Base-by-base conservation (phyloP, 2,329 filamentous ascomycete genomes). In the Macrophomina pseudophaseolina region DNA sequence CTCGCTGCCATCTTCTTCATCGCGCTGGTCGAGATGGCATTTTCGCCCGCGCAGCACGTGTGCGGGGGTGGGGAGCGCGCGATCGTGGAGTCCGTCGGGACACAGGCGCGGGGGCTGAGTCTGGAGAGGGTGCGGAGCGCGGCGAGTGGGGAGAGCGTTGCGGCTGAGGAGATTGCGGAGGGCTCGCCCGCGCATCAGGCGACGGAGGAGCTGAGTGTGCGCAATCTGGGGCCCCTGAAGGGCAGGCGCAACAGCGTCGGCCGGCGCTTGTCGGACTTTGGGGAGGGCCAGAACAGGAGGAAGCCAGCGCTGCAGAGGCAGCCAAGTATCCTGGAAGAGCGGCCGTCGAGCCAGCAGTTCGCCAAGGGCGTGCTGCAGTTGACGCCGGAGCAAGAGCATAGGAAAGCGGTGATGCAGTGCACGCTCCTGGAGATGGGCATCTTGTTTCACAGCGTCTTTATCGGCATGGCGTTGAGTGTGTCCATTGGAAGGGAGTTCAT, bases 1-100 rank as follows among this genome's bases (percentile, higher is more conserved):
- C 78, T 79, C 77, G 70, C 70, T 2, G 73, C 78, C 0, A 76
- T 81, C 28, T 80, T 81, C 67, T 81, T 91, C 4, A 93, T 97
- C 2, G 91, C 97, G 7, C 87, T 88, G 2, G 86, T 97, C 60
- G 94, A 98, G 78, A 97, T 95, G 80, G 92, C 93, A 76, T 89
- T 97, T 71, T 93, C 92, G 0, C 91, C 90, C 62, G 54, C 28
- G 4, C 38, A 28, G n/a, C 40, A 59, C n/a, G 18, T 32, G 38
- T 38, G 53, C 18, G 38, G 35, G 2, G 82, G 69, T 83, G 78
- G 16, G 82, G 86, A 76, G 85, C 86, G 73, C 23, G 7, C 7
- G 42, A 90, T 87, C 71, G 86, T 89, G 75, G 85, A 90, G 1
- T 82, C 91, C 23, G 18, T 33, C 8, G 38, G 63, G 7, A 33